A percentile compares a stretch with the other conserved stretches of the same genome.
These are phyloP conservation scores for Solanum etuberosum DNA, from an alignment of 257 asterid genomes.

Conservation along the genomic window DNA sequence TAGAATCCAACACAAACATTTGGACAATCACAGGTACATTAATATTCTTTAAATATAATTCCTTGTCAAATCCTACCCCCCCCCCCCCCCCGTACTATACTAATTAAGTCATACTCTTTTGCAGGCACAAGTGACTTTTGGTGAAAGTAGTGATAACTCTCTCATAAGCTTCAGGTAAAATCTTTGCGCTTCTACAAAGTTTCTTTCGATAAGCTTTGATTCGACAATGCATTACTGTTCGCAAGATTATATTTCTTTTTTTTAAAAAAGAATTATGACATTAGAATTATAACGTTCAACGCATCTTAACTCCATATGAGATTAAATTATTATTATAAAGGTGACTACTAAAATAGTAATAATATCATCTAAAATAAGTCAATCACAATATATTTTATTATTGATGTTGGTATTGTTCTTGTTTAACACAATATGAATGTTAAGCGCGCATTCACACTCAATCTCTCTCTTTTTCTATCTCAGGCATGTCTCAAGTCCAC, in stretches of 20 bases:
- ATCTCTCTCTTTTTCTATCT: not conserved
- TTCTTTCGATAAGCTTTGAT: not conserved
- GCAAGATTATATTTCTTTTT: not conserved
- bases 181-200: not conserved
- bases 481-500: not conserved
- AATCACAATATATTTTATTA: not conserved
- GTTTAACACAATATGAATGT: too few relatives aligned
- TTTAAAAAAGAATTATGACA: not conserved
- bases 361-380: not conserved
- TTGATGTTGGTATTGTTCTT: not conserved
- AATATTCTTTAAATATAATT: too few relatives aligned
- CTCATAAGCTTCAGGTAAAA: not conserved
- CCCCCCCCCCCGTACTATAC: not conserved
- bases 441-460: not conserved
- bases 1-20: too few relatives aligned
- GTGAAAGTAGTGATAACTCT: not conserved
- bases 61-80: too few relatives aligned
- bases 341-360: too few relatives aligned
- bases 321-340: not conserved
- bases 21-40: too few relatives aligned
- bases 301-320: not conserved
- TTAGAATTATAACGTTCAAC: too few relatives aligned
- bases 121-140: not conserved
- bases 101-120: not conserved
- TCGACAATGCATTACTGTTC: not conserved